Evolutionary conservation across 192 early-diverging fungal species (phyloP).

Genomic region (Coemansia sp.): DNA sequence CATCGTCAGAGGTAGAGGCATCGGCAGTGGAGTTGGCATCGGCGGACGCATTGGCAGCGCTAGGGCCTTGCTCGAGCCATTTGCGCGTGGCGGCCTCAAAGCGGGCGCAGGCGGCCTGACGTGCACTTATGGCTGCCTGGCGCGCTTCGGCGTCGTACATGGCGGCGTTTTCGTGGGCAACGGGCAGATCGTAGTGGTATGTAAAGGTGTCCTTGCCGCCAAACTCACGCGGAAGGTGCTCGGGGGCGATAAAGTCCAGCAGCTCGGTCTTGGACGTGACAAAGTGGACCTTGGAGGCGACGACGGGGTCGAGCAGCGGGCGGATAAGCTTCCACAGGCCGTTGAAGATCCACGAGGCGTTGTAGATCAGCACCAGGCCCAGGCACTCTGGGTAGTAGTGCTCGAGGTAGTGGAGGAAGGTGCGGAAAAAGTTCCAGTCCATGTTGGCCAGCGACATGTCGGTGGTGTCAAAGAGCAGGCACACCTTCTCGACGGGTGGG

Average conservation of each 20-base stretch:
- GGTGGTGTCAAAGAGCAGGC: constrained; percentile 78
- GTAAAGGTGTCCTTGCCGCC: constrained; percentile 58
- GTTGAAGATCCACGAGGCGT: constrained; percentile 86
- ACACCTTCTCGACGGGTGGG: constrained; percentile 58
- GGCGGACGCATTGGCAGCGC: not conserved
- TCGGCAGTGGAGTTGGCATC: constrained; percentile 5
- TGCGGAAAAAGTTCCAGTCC: constrained; percentile 74
- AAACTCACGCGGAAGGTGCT: constrained; percentile 55
- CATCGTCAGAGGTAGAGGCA: not conserved
- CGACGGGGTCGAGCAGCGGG: constrained; percentile 85
- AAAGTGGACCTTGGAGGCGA: constrained; percentile 82
- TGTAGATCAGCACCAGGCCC: constrained; percentile 75
- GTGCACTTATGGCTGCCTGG: constrained; percentile 24
- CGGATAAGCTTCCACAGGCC: constrained; percentile 79
- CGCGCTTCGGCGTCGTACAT: constrained; percentile 50
- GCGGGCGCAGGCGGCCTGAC: constrained; percentile 24
- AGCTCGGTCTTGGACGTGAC: constrained; percentile 60
- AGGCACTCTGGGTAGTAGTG: constrained; percentile 90
- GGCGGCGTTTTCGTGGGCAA: constrained; percentile 45
- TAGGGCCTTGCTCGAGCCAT: constrained; percentile 37
- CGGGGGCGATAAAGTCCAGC: constrained; percentile 57
- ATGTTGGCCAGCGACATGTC: constrained; percentile 73
- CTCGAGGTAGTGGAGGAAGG: constrained; percentile 76
- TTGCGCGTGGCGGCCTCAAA: constrained; percentile 49
- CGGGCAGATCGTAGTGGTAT: constrained; percentile 54